Evolutionary conservation across 2,329 filamentous ascomycete genomes (phyloP).

Genomic region (Epichloe festucae): DNA sequence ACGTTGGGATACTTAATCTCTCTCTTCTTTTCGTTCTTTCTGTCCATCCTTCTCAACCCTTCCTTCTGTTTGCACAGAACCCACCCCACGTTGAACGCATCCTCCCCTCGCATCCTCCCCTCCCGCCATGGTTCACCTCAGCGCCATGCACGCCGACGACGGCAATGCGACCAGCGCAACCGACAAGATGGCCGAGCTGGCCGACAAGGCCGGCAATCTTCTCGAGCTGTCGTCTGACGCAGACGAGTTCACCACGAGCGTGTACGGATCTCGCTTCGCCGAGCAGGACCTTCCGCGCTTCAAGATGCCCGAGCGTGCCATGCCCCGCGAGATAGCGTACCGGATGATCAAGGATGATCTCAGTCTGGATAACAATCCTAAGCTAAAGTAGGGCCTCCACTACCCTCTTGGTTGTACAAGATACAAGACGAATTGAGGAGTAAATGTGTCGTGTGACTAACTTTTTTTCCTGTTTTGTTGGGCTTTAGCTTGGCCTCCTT

Average conservation of each 20-base stretch:
- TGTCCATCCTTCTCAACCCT: too few relatives aligned
- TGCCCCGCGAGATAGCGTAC: conserved; percentile 89
- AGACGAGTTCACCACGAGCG: conserved; percentile 58
- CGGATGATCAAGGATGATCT: conserved; percentile 94
- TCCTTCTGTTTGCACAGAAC: too few relatives aligned
- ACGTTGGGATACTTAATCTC: too few relatives aligned
- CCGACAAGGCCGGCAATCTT: conserved; percentile 18
- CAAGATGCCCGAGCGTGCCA: conserved; percentile 80
- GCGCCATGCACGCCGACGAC: conserved; percentile 7
- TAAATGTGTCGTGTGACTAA: background rate
- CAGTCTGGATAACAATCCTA: conserved; percentile 81
- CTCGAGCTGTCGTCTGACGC: conserved; percentile 37
- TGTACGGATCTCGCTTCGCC: conserved; percentile 82
- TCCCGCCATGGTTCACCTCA: too few relatives aligned
- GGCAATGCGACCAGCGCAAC: background rate
- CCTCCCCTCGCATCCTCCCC: too few relatives aligned
- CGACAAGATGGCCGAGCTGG: conserved; percentile 16
- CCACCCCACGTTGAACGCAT: too few relatives aligned
- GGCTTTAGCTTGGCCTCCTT: too few relatives aligned
- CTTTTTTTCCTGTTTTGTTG: too few relatives aligned
- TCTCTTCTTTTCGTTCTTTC: too few relatives aligned
- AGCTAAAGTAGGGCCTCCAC: conserved; percentile 50
- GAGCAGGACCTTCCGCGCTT: conserved; percentile 64
- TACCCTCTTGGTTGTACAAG: too few relatives aligned
- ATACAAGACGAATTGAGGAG: background rate